Evolutionary conservation across 2,329 filamentous ascomycete genomes (phyloP).

Genomic region (Aurifilum marmelostoma): DNA sequence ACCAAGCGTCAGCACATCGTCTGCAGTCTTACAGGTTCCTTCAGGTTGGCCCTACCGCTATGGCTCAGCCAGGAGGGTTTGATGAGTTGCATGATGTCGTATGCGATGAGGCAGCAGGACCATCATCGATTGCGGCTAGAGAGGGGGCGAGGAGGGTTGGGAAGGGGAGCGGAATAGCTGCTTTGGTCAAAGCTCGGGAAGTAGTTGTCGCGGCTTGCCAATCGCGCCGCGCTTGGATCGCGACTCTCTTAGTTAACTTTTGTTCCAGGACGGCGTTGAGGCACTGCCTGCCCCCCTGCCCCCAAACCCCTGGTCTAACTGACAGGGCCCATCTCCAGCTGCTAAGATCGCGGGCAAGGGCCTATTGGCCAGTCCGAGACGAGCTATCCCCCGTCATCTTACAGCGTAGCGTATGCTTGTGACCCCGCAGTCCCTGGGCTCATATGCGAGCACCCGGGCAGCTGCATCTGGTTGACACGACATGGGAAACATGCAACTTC

Average conservation of each 20-base stretch:
- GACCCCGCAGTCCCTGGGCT: not conserved
- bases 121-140: slow-evolving; percentile 21
- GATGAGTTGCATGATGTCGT: slow-evolving; percentile 70
- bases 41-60: slow-evolving; percentile 64
- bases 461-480: not conserved
- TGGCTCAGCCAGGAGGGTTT: slow-evolving; percentile 97
- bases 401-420: slow-evolving; percentile 1
- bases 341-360: not conserved
- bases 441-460: not conserved
- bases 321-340: not conserved
- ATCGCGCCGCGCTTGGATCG: slow-evolving; percentile 21
- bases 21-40: not conserved
- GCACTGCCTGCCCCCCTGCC: slow-evolving; percentile 5
- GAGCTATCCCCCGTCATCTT: slow-evolving; percentile 10
- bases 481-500: not conserved
- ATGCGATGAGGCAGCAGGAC: slow-evolving; percentile 21
- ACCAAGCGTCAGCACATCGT: slow-evolving; percentile 32
- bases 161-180: not conserved
- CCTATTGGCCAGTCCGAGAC: slow-evolving; percentile 28
- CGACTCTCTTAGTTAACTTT: slow-evolving; percentile 10
- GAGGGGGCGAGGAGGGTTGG: not conserved
- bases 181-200: slow-evolving; percentile 9
- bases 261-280: slow-evolving; percentile 16
- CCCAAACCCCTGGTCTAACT: not conserved
- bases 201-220: slow-evolving; percentile 27